Percentiles rank a stretch among this genome's conserved stretches.
These are phyloP conservation scores for Monosporascus sp. DNA, from an alignment of 2,329 filamentous ascomycete genomes.

Conservation along the genomic window DNA sequence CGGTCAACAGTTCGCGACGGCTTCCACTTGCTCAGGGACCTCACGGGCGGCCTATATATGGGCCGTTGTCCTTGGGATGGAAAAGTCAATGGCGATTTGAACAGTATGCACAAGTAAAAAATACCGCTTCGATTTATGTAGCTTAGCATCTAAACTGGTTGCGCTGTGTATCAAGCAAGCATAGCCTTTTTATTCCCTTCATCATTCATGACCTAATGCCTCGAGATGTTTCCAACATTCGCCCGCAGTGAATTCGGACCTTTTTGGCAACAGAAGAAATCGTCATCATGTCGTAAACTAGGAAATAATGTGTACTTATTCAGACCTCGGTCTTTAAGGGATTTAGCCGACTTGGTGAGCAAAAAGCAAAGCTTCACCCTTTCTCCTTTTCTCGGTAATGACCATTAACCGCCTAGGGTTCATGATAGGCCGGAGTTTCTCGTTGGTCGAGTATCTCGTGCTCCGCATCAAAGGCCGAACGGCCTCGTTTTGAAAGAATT, in stretches of 20 bases:
- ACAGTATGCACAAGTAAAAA: background rate
- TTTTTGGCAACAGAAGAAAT: conserved; percentile 32
- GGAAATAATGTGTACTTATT: conserved; percentile 26
- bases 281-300: conserved; percentile 31
- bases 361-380: conserved; percentile 17
- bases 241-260: conserved; percentile 31
- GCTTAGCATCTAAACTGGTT: conserved; percentile 23
- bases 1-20: no score
- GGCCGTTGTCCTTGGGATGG: no score
- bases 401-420: conserved; percentile 28
- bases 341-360: conserved; percentile 18
- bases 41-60: no score
- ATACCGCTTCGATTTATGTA: conserved; percentile 21
- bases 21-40: no score
- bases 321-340: conserved; percentile 19
- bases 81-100: background rate
- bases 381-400: conserved; percentile 23
- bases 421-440: conserved; percentile 24
- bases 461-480: conserved; percentile 18
- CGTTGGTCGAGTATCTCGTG: conserved; percentile 27
- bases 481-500: conserved; percentile 21
- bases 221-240: conserved; percentile 33
- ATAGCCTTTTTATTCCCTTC: conserved; percentile 34
- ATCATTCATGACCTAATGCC: conserved; percentile 35
- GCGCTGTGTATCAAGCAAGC: conserved; percentile 32